Evolutionary conservation across 352 stramenopile genomes (phyloP).

Genomic region (Pythium dissotocum): DNA sequence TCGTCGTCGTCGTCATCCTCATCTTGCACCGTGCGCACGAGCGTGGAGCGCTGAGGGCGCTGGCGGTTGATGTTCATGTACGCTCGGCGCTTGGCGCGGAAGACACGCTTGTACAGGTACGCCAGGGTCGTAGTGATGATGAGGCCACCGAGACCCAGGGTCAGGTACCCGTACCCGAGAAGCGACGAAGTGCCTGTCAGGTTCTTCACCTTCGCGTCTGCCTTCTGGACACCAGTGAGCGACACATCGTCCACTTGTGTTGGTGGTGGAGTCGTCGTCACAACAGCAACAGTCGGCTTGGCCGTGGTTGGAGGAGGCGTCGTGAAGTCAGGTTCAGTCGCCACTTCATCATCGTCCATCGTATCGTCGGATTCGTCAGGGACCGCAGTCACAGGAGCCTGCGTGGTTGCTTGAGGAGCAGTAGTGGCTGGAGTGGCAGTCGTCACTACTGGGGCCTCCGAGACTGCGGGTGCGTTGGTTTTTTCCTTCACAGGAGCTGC

Average conservation of each 20-base stretch:
- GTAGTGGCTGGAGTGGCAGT: background rate
- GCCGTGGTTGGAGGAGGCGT: background rate
- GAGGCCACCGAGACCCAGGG: constrained; percentile 58
- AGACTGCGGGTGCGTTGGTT: background rate
- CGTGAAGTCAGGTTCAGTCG: constrained; percentile 27
- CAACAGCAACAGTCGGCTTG: background rate
- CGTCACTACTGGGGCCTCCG: background rate
- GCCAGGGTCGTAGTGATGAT: constrained; percentile 60
- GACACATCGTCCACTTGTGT: background rate
- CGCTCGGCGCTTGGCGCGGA: constrained; percentile 48
- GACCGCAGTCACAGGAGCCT: constrained; percentile 1
- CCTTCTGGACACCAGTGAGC: constrained; percentile 18
- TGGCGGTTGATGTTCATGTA: constrained; percentile 77
- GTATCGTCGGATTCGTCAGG: constrained; percentile 22
- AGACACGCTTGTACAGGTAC: constrained; percentile 75
- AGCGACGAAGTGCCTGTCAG: constrained; percentile 35
- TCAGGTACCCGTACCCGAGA: constrained; percentile 60
- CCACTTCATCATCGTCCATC: constrained; percentile 25
- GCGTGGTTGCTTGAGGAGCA: background rate
- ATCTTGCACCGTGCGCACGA: constrained; percentile 32
- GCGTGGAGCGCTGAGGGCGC: constrained; percentile 33
- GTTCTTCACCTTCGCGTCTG: constrained; percentile 29
- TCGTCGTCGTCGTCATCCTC: constrained; percentile 41
- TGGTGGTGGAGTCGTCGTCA: background rate
- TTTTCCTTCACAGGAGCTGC: background rate